Evolutionary conservation across 1,284 basidiomycete species (phyloP).

Genomic region (Ceratobasidium sp.): DNA sequence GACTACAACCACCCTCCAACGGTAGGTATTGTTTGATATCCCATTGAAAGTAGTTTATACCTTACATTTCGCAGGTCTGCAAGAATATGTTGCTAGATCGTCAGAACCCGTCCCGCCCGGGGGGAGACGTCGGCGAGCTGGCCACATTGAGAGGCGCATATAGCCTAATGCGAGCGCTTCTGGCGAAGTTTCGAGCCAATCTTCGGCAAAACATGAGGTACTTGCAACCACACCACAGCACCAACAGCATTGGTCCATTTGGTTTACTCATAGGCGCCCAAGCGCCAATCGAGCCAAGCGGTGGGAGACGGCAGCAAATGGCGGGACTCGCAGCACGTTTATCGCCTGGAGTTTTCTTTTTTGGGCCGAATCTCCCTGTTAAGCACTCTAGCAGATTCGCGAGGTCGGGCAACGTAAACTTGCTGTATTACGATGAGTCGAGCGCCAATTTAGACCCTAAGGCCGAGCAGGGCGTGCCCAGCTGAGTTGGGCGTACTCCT

Average conservation of each 20-base stretch:
- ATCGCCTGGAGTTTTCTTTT: constrained; percentile 24
- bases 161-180: constrained; percentile 47
- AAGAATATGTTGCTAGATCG: constrained; percentile 47
- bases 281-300: constrained; percentile 62
- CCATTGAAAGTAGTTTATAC: not conserved
- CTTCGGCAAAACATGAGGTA: constrained; percentile 3
- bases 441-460: constrained; percentile 68
- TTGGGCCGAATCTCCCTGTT: constrained; percentile 18
- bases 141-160: constrained; percentile 45
- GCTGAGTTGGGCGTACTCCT: not conserved
- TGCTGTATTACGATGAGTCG: constrained; percentile 81
- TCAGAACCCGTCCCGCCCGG: constrained; percentile 1
- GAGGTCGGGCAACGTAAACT: constrained; percentile 68
- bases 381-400: constrained; percentile 78
- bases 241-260: not conserved
- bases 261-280: constrained; percentile 15
- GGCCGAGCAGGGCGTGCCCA: constrained; percentile 69
- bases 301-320: constrained; percentile 68
- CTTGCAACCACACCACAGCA: not conserved
- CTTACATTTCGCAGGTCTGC: constrained; percentile 22
- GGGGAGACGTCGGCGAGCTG: constrained; percentile 40
- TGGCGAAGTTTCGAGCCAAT: constrained; percentile 40
- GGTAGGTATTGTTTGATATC: constrained; percentile 23
- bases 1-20: constrained; percentile 45
- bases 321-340: constrained; percentile 77